Percentiles rank a stretch among this genome's conserved stretches.
Conservation (phyloP, 2,329 filamentous ascomycete species). For the Alternaria arborescens region DNA sequence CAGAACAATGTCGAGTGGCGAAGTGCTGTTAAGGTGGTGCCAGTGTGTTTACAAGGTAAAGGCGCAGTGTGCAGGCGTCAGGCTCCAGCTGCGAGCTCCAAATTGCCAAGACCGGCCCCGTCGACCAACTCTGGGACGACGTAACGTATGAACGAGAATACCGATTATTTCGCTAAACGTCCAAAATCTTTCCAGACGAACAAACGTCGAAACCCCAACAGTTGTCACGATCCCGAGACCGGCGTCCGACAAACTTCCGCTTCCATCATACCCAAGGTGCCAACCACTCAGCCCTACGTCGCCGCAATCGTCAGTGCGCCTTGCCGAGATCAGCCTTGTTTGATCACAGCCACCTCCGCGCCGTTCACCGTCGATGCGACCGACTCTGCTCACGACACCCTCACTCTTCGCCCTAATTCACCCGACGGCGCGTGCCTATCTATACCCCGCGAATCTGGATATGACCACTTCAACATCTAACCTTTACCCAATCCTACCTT, state of each 20-base stretch:
- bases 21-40: slow-evolving; percentile 6
- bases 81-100: slow-evolving; percentile 23
- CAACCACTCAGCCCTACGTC: slow-evolving; percentile 30
- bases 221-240: neutral
- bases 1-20: slow-evolving; percentile 8
- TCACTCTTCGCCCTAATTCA: slow-evolving; percentile 18
- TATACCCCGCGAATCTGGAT: slow-evolving; percentile 39
- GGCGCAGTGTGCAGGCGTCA: slow-evolving; percentile 17
- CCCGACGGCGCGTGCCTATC: slow-evolving; percentile 33
- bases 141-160: neutral
- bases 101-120: slow-evolving; percentile 23
- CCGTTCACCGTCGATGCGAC: slow-evolving; percentile 27
- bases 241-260: slow-evolving; percentile 1
- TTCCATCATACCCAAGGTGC: slow-evolving; percentile 4
- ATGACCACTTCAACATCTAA: slow-evolving; percentile 45
- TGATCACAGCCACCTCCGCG: slow-evolving; percentile 33
- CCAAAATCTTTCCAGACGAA: neutral
- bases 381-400: slow-evolving; percentile 22
- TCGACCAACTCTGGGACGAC: slow-evolving; percentile 7
- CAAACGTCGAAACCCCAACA: neutral
- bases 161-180: neutral
- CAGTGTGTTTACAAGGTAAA: slow-evolving; percentile 4
- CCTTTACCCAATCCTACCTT: slow-evolving; percentile 29
- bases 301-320: slow-evolving; percentile 29
- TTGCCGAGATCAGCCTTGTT: slow-evolving; percentile 26